phyloP scores from a whole-genome alignment of 1,139 yeast species.

The Citeromyces hawaiiensis region DNA sequence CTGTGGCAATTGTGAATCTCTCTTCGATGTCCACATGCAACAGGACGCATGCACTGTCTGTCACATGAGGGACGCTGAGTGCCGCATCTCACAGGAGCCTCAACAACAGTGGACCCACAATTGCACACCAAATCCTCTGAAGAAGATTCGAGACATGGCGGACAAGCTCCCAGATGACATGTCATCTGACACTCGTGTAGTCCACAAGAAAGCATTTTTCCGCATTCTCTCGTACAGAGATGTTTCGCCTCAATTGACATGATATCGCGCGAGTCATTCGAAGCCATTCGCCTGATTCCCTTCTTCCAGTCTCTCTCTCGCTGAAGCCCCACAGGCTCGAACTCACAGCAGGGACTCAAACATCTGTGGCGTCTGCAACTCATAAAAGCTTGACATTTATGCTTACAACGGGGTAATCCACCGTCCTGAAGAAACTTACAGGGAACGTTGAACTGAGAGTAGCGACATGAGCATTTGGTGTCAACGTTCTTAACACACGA shows the following conservation, averaged over 20 bases:
- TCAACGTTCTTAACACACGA: constrained; percentile 39
- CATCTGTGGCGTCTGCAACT: constrained; percentile 81
- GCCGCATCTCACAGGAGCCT: constrained; percentile 89
- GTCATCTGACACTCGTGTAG: constrained; percentile 57
- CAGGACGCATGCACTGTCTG: constrained; percentile 50
- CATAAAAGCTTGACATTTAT: constrained; percentile 63
- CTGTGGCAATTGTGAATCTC: constrained; percentile 71
- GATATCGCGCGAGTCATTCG: constrained; percentile 21
- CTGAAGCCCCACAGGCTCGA: constrained; percentile 45
- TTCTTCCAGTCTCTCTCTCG: constrained; percentile 50
- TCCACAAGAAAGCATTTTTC: constrained; percentile 56
- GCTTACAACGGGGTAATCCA: constrained; percentile 47
- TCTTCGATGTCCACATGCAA: constrained; percentile 63
- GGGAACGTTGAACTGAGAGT: constrained; percentile 40
- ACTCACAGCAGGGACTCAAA: constrained; percentile 52
- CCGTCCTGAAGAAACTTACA: constrained; percentile 44
- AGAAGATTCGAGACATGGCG: constrained; percentile 73
- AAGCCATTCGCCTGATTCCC: constrained; percentile 18
- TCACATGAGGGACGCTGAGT: constrained; percentile 54
- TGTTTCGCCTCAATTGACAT: constrained; percentile 65
- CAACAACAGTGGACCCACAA: constrained; percentile 70
- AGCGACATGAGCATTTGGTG: constrained; percentile 37
- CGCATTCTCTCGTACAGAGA: constrained; percentile 63
- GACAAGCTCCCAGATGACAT: constrained; percentile 80
- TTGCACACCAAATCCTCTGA: constrained; percentile 72